These are phyloP conservation scores for Endotrypanum monterogeii DNA, from an alignment of 208 protist species.

Conservation along the genomic window DNA sequence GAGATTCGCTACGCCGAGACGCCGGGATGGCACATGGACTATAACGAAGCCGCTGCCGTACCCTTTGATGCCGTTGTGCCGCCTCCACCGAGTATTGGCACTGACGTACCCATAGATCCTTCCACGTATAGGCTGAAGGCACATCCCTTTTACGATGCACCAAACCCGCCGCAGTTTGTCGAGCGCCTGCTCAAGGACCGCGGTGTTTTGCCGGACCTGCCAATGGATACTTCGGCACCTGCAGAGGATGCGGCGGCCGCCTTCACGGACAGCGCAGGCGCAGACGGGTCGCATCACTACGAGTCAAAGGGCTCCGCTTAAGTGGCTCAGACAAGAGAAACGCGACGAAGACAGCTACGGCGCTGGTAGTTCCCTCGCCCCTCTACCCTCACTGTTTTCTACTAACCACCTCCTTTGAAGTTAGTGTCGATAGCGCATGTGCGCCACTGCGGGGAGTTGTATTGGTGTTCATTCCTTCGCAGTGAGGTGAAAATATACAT, in stretches of 20 bases:
- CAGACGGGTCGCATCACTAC: conserved; percentile 57
- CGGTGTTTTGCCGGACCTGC: conserved; percentile 80
- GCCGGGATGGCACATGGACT: conserved; percentile 82
- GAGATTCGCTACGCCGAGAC: conserved; percentile 72
- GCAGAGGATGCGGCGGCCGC: conserved; percentile 19
- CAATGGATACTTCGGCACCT: conserved; percentile 45
- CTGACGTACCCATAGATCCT: conserved; percentile 82
- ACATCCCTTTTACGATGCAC: conserved; percentile 90
- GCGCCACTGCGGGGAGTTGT: background rate
- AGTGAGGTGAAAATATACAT: no score
- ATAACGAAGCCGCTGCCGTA: conserved; percentile 49
- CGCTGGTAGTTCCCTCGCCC: background rate
- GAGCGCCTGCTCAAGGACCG: conserved; percentile 86
- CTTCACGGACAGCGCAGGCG: background rate
- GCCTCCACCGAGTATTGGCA: conserved; percentile 84
- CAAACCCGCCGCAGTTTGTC: conserved; percentile 87
- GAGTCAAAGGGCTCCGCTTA: conserved; percentile 16
- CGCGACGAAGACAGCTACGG: conserved; percentile 13
- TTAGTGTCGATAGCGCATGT: background rate
- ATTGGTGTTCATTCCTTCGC: background rate
- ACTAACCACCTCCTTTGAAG: background rate
- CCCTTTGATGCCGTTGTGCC: conserved; percentile 70
- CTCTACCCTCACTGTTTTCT: background rate
- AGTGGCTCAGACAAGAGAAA: conserved; percentile 44
- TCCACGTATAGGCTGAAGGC: conserved; percentile 68